These are phyloP conservation scores for peach (Prunus persica) DNA, from an alignment of 306 rosid species.

Conservation along the genomic window Prunus_persica_NCBIv2 NC_034015.1:15552501-15553000, in stretches of 20 bases:
- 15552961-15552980: conserved; percentile 2
- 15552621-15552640: conserved; percentile 55
- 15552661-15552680: conserved; percentile 43
- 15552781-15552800: conserved; percentile 28
- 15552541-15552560: conserved; percentile 36
- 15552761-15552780: conserved; percentile 18
- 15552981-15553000: conserved; percentile 36
- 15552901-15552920: neutral
- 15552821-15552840: conserved; percentile 50
- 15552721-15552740: conserved; percentile 19
- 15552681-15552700: conserved; percentile 21
- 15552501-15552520: conserved; percentile 51
- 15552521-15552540: conserved; percentile 31
- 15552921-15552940: neutral
- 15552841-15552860: conserved; percentile 50
- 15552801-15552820: conserved; percentile 31
- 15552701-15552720: conserved; percentile 49
- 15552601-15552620: conserved; percentile 51
- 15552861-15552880: conserved; percentile 46
- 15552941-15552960: neutral
- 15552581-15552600: conserved; percentile 43
- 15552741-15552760: conserved; percentile 32
- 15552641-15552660: conserved; percentile 57
- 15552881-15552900: too few relatives aligned
- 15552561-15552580: conserved; percentile 32